phyloP scores from a whole-genome alignment of 2,329 filamentous ascomycete species.

The Fusarium sp. region DNA sequence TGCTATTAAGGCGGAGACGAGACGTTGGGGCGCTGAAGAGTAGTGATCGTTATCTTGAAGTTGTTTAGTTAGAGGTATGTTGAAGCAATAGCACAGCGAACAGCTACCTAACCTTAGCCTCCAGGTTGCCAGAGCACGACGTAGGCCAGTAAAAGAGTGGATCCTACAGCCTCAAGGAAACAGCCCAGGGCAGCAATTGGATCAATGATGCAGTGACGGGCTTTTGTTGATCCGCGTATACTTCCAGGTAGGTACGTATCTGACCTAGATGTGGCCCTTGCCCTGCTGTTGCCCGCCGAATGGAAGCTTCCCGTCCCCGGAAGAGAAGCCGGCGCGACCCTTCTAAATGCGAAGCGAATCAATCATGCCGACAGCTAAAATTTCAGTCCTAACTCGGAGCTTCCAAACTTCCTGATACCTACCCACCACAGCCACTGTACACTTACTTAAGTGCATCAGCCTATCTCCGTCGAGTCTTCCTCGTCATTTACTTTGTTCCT shows the following conservation, averaged over 20 bases:
- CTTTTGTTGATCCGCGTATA: slow-evolving; percentile 45
- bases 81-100: slow-evolving; percentile 25
- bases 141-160: slow-evolving; percentile 42
- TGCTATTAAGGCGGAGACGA: background rate
- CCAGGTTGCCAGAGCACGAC: slow-evolving; percentile 52
- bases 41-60: slow-evolving; percentile 29
- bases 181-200: slow-evolving; percentile 21
- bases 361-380: slow-evolving; percentile 45
- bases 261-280: slow-evolving; percentile 8
- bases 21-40: background rate
- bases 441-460: slow-evolving; percentile 30
- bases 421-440: slow-evolving; percentile 29
- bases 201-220: slow-evolving; percentile 28
- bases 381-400: slow-evolving; percentile 42
- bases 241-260: background rate
- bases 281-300: slow-evolving; percentile 5
- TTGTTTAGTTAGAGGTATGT: slow-evolving; percentile 32
- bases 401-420: slow-evolving; percentile 42
- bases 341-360: slow-evolving; percentile 23
- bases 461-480: slow-evolving; percentile 11
- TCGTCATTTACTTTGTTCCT: background rate
- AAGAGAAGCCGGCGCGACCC: slow-evolving; percentile 39
- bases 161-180: slow-evolving; percentile 1
- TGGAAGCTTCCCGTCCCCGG: slow-evolving; percentile 35
- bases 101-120: slow-evolving; percentile 35